phyloP scores from a whole-genome alignment of 2,329 filamentous ascomycete species.

The Fusarium luffae region DNA sequence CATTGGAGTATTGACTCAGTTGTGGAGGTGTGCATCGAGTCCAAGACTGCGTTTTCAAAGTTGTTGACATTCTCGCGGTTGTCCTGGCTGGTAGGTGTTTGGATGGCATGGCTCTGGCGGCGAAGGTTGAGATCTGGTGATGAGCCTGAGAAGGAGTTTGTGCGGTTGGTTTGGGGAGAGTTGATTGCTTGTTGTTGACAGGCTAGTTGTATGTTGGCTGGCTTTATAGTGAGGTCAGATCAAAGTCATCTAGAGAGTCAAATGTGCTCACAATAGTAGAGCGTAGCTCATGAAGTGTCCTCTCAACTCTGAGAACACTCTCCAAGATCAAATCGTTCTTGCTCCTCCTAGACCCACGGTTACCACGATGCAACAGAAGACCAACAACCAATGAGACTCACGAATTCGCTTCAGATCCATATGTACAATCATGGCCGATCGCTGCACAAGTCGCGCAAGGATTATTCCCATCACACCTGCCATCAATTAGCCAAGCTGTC shows the following conservation, averaged over 20 bases:
- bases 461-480: slow-evolving; percentile 60
- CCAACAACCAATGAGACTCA: slow-evolving; percentile 40
- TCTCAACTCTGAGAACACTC: slow-evolving; percentile 61
- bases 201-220: slow-evolving; percentile 14
- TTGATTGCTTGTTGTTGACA: slow-evolving; percentile 25
- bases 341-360: slow-evolving; percentile 51
- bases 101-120: slow-evolving; percentile 42
- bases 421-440: slow-evolving; percentile 54
- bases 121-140: slow-evolving; percentile 36
- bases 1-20: slow-evolving; percentile 64
- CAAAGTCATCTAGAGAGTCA: no score
- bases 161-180: slow-evolving; percentile 33
- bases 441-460: slow-evolving; percentile 56
- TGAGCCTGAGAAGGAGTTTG: slow-evolving; percentile 42
- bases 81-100: slow-evolving; percentile 37
- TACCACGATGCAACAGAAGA: background rate
- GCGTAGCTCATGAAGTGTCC: slow-evolving; percentile 58
- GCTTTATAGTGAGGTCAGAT: no score
- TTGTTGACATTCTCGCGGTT: slow-evolving; percentile 39
- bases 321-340: slow-evolving; percentile 65
- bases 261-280: slow-evolving; percentile 54
- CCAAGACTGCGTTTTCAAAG: slow-evolving; percentile 60
- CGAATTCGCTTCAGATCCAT: slow-evolving; percentile 58
- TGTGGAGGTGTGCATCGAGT: slow-evolving; percentile 62
- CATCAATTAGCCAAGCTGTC: slow-evolving; percentile 11